These are phyloP conservation scores for Nicotiana sylvestris DNA, from an alignment of 257 asterid species.

Conservation along the genomic window DNA sequence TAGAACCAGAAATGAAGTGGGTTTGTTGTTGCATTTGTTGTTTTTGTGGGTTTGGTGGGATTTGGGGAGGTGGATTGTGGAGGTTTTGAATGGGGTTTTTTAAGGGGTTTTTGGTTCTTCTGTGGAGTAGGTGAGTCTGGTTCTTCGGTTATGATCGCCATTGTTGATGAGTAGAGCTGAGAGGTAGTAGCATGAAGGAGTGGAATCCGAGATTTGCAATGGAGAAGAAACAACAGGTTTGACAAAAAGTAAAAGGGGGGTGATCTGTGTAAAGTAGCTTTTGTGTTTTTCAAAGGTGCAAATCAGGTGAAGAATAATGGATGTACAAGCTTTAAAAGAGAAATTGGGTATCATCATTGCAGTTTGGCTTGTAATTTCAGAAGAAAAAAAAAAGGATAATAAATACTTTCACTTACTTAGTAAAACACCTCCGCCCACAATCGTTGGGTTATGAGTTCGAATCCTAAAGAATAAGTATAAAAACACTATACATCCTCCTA, in stretches of 20 bases:
- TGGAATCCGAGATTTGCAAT: neutral
- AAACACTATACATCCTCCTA: no score
- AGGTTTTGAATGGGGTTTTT: constrained; percentile 27
- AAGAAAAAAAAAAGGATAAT: no score
- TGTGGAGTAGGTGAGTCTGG: constrained; percentile 42
- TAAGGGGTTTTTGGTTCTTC: constrained; percentile 29
- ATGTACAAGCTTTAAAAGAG: neutral
- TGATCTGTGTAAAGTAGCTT: neutral
- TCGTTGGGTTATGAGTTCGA: no score
- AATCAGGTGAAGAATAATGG: neutral
- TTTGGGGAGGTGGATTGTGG: constrained; percentile 23
- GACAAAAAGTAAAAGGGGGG: neutral
- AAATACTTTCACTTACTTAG: no score
- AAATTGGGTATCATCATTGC: neutral
- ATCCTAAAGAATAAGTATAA: no score
- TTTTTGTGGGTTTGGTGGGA: constrained; percentile 18
- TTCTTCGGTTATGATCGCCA: constrained; percentile 71
- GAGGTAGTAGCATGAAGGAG: neutral
- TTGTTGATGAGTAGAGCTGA: constrained; percentile 11
- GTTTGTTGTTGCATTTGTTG: constrained; percentile 32
- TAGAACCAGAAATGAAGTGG: constrained; percentile 87
- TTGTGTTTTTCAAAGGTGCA: constrained; percentile 2
- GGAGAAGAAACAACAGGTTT: neutral
- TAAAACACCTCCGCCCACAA: no score
- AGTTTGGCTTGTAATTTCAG: neutral